These are phyloP conservation scores for Torulaspora gathmanii DNA, from an alignment of 805 yeast genomes.

Conservation along the genomic window DNA sequence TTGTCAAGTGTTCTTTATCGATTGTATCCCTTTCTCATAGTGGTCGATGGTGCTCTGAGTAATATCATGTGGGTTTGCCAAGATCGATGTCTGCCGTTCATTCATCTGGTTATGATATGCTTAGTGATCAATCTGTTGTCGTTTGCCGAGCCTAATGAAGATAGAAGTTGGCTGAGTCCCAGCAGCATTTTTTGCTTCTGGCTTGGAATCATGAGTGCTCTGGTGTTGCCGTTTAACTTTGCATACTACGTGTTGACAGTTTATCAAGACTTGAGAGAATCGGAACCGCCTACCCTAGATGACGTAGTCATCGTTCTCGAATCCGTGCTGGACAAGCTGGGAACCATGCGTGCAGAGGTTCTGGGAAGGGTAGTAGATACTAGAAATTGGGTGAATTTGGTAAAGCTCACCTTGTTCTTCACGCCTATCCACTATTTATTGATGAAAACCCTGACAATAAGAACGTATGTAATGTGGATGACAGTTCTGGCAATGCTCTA, in stretches of 20 bases:
- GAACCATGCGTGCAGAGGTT: constrained; percentile 20
- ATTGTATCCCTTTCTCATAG: constrained; percentile 29
- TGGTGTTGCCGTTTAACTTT: constrained; percentile 14
- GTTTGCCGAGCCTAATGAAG: constrained; percentile 1
- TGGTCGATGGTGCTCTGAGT: constrained; percentile 25
- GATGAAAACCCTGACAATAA: constrained; percentile 13
- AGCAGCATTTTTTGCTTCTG: constrained; percentile 12
- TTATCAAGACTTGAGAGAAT: constrained; percentile 15
- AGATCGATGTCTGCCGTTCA: constrained; percentile 27
- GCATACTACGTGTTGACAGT: constrained; percentile 24
- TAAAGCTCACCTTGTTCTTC: constrained; percentile 8
- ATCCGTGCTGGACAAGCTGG: constrained; percentile 26
- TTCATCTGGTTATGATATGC: constrained; percentile 20
- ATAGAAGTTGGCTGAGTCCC: neutral
- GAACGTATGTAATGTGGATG: constrained; percentile 13
- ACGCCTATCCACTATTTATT: constrained; percentile 24
- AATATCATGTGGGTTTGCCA: constrained; percentile 30
- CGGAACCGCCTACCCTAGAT: constrained; percentile 34
- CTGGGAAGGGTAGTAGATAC: constrained; percentile 3
- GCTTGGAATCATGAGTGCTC: constrained; percentile 23
- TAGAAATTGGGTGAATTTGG: neutral
- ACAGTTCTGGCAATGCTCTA: constrained; percentile 12
- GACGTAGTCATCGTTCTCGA: constrained; percentile 28
- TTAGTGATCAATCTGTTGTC: constrained; percentile 16
- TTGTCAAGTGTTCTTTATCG: constrained; percentile 23